These are phyloP conservation scores for Carallia brachiata DNA, from an alignment of 345 rosid genomes.

Conservation along the genomic window DNA sequence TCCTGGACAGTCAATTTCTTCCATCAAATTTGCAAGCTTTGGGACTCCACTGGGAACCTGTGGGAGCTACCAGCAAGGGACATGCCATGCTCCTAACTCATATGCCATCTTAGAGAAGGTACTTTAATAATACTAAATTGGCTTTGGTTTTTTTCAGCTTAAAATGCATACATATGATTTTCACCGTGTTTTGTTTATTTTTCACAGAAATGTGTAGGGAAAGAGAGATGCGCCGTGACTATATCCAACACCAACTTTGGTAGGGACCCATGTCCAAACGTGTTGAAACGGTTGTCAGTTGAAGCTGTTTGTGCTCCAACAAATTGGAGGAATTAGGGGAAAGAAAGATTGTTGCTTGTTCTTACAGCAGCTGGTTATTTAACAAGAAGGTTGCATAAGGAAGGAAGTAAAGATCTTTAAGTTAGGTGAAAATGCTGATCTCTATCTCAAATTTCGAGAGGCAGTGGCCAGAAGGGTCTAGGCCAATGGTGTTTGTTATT, in stretches of 20 bases:
- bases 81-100: slow-evolving; percentile 83
- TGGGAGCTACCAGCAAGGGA: slow-evolving; percentile 90
- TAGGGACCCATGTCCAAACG: slow-evolving; percentile 82
- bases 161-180: neutral
- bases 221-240: slow-evolving; percentile 71
- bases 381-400: slow-evolving; percentile 35
- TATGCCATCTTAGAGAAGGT: slow-evolving; percentile 80
- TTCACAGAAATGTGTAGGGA: slow-evolving; percentile 77
- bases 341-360: slow-evolving; percentile 4
- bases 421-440: slow-evolving; percentile 13
- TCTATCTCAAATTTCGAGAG: slow-evolving; percentile 18
- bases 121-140: slow-evolving; percentile 3
- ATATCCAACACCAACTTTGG: slow-evolving; percentile 83
- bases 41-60: slow-evolving; percentile 98
- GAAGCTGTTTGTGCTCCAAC: slow-evolving; percentile 79
- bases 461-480: slow-evolving; percentile 26
- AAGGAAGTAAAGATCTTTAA: slow-evolving; percentile 20
- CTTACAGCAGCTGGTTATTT: slow-evolving; percentile 29
- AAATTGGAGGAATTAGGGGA: slow-evolving; percentile 31
- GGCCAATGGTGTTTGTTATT: slow-evolving; percentile 16
- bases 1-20: slow-evolving; percentile 71
- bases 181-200: slow-evolving; percentile 15
- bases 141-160: neutral
- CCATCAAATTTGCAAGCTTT: slow-evolving; percentile 96
- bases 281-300: slow-evolving; percentile 68